Evolutionary conservation across 2,329 filamentous ascomycete genomes (phyloP), one percentile per base, ranked within the genome.

Genomic region (Clonostachys rosea): DNA sequence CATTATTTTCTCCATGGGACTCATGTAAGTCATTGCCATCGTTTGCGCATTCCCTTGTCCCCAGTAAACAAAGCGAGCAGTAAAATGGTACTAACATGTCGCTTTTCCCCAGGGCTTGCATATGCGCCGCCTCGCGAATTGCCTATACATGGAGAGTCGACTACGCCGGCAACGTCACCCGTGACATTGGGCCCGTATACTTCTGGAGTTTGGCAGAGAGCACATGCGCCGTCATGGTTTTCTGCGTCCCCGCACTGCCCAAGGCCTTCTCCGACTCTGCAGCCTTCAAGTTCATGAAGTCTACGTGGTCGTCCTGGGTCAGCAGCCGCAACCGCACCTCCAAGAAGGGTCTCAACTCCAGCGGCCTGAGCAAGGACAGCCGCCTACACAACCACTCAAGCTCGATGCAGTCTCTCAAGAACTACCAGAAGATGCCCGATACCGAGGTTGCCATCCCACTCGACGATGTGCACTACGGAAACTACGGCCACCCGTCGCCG

Each of bases 21-120:
- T 63, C 4, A 43, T 62, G 61, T 64, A 44, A 51, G 53, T 50
- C 13, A 74, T 59, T 78, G 85, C 61, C 83, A 87, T 56, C 82
- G 83, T 5, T 64, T 87, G 11, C 24, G 24, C 24, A 24, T 24
- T 24, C 24, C 24, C 24, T 30, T 30, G 24, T 30, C 24, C 24
- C 24, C 24, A 30, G 24, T 10, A 30, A 30, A 30, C 9, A 30
- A 30, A 30, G 24, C 24, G 24, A 30, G 9, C 24, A 30, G 24
- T 30, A 30, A 30, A 30, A 30, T 10, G 9, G 24, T 30, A 30
- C 24, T 30, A 30, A 30, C 24, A 30, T 10, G 4, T 10, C 24
- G 24, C 8, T 30, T 30, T 30, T 10, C 24, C 24, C 24, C 4
- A 30, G 24, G 61, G 36, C 36, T n/a, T 39, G 36, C 36, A 11